Base-by-base conservation (phyloP, 2,329 filamentous ascomycete genomes). In the Aspergillus sergii region DNA sequence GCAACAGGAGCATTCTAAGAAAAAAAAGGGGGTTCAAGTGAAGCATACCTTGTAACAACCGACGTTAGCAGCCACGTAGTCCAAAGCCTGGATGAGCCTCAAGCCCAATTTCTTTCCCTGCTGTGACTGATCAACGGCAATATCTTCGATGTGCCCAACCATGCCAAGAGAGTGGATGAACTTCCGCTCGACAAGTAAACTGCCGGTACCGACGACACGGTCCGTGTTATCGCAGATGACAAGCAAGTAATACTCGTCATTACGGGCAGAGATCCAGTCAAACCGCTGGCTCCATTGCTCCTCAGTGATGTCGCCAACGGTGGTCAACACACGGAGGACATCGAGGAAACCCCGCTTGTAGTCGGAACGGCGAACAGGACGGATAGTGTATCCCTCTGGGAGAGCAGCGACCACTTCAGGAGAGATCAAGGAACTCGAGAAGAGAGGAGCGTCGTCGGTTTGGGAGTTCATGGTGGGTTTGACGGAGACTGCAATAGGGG, bases 71-170 rank as follows among this genome's bases (percentile, higher is more conserved):
- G 94, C 93, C 64, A 98, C 89, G 76, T 86, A 91, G 80, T 98
- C 94, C 75, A 99, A 85, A 9, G 94, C 93, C 81, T 98, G 92
- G 73, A 98, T 98, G 69, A 98, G 90, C 69, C 93, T 87, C 74
- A 97, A 82, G 5, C 95, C 95, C 50, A 98, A 85, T 82, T 97
- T 97, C 87, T 98, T 97, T 71, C 95, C 95, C 80, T 98, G 95
- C 81, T 98, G 93, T 72, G 96, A 92, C 81, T 94, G 93, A 68
- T 92, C 89, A 43, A 99, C 94, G 21, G 94, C 94, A 76, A 99
- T 97, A 77, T 99, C 95, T 79, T 98, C 95, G 79, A 98, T 97
- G 80, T 98, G 95, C 14, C 94, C 95, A 30, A 97, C 94, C 70
- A 78, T 69, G 7, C 81, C 81, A 50, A 82, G 74, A 16, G 75